These are phyloP conservation scores for Tolypocladium inflatum DNA, from an alignment of 2,329 filamentous ascomycete genomes.

Conservation along the genomic window DNA sequence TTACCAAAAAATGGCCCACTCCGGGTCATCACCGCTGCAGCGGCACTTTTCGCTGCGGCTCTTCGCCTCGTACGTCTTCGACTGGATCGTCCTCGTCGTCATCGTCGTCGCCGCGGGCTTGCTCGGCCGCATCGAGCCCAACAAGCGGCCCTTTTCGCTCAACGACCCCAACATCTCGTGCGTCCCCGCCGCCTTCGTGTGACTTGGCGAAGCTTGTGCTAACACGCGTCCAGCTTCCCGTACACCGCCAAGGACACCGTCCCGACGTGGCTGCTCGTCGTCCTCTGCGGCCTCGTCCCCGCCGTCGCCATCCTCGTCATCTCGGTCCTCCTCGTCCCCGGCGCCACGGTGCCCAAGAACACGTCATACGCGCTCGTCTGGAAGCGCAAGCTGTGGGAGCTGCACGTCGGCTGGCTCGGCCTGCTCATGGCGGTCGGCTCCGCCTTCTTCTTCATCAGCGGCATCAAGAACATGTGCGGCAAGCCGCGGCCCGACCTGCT, in stretches of 20 bases:
- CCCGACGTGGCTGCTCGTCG: slow-evolving; percentile 51
- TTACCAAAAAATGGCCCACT: slow-evolving; percentile 18
- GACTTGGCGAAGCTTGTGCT: neutral
- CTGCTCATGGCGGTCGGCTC: slow-evolving; percentile 62
- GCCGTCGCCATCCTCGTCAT: slow-evolving; percentile 59
- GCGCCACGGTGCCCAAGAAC: slow-evolving; percentile 52
- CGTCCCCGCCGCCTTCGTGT: slow-evolving; percentile 12
- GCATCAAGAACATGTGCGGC: slow-evolving; percentile 69
- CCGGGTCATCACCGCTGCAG: slow-evolving; percentile 9
- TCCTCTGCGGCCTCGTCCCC: slow-evolving; percentile 57
- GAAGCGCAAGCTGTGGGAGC: slow-evolving; percentile 82
- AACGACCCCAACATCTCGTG: slow-evolving; percentile 66
- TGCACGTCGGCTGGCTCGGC: slow-evolving; percentile 78
- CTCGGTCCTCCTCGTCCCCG: slow-evolving; percentile 62
- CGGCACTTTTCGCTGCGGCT: slow-evolving; percentile 21
- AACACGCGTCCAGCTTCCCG: slow-evolving; percentile 47
- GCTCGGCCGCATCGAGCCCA: slow-evolving; percentile 52
- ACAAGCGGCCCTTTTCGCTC: slow-evolving; percentile 62
- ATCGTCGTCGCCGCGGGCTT: slow-evolving; percentile 48
- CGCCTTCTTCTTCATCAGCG: slow-evolving; percentile 73
- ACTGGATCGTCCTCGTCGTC: slow-evolving; percentile 61
- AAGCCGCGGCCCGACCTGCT: slow-evolving; percentile 75
- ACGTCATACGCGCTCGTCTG: slow-evolving; percentile 59
- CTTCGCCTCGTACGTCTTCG: slow-evolving; percentile 59
- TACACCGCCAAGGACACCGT: slow-evolving; percentile 63